Conservation (phyloP, 2,329 filamentous ascomycete genomes). For the Drechslerella dactyloides region DNA sequence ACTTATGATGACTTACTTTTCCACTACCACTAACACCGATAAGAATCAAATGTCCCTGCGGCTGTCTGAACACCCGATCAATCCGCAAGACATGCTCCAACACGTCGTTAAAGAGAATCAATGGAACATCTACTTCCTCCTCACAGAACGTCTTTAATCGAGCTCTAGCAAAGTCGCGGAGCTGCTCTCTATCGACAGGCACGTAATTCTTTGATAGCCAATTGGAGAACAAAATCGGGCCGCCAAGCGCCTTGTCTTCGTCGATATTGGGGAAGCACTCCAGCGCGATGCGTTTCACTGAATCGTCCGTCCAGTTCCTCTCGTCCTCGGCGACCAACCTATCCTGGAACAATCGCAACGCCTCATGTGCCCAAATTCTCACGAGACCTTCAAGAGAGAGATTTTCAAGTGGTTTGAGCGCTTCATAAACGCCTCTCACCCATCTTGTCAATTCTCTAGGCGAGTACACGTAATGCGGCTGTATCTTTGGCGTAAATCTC, state of each 20-base stretch:
- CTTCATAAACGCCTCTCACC: slow-evolving; percentile 97
- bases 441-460: slow-evolving; percentile 97
- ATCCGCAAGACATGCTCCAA: slow-evolving; percentile 97
- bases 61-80: slow-evolving; percentile 96
- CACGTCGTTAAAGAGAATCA: slow-evolving; percentile 99
- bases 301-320: slow-evolving; percentile 90
- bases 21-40: slow-evolving; percentile 98
- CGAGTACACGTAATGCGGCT: slow-evolving; percentile 99
- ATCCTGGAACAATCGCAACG: slow-evolving; percentile 94
- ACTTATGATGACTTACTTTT: slow-evolving; percentile 63
- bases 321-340: slow-evolving; percentile 93
- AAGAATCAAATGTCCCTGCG: slow-evolving; percentile 95
- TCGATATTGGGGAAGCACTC: slow-evolving; percentile 97
- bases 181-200: slow-evolving; percentile 90
- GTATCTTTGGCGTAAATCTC: slow-evolving; percentile 92
- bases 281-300: slow-evolving; percentile 81
- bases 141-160: slow-evolving; percentile 98
- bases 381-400: slow-evolving; percentile 89
- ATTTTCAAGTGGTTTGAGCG: slow-evolving; percentile 87
- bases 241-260: slow-evolving; percentile 82
- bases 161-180: slow-evolving; percentile 97
- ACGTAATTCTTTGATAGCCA: slow-evolving; percentile 99
- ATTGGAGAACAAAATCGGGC: slow-evolving; percentile 97
- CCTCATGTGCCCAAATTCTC: slow-evolving; percentile 97
- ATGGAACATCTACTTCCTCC: slow-evolving; percentile 96